A percentile compares a stretch with the other conserved stretches of the same genome.
Conservation (phyloP, 805 yeast species). For the Vanderwaltozyma verrucispora region DNA sequence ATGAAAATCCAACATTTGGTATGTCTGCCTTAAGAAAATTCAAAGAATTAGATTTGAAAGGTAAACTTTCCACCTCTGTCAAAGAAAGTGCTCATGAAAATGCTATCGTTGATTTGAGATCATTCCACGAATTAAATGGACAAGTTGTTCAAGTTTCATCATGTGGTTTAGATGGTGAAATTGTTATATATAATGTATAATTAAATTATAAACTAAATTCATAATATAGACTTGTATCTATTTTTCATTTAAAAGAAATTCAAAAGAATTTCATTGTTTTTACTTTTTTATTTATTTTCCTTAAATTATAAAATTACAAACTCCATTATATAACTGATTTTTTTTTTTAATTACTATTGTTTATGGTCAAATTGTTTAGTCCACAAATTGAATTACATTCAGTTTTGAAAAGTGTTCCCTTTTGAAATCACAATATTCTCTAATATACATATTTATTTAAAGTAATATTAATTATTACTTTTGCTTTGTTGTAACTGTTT, state of each 20-base stretch:
- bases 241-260: background rate
- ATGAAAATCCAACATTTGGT: slow-evolving; percentile 40
- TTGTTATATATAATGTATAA: slow-evolving; percentile 62
- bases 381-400: no score
- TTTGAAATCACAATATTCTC: no score
- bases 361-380: no score
- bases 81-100: slow-evolving; percentile 79
- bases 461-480: slow-evolving; percentile 5
- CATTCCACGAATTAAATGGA: slow-evolving; percentile 37
- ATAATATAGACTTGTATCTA: background rate
- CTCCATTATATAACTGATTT: no score
- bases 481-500: slow-evolving; percentile 22
- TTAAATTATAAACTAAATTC: background rate
- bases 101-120: slow-evolving; percentile 61
- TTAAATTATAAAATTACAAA: no score
- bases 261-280: no score
- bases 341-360: no score
- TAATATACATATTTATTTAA: background rate
- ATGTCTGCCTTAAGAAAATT: slow-evolving; percentile 86
- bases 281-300: no score
- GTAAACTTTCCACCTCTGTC: slow-evolving; percentile 46
- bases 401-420: no score
- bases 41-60: slow-evolving; percentile 91
- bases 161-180: slow-evolving; percentile 85
- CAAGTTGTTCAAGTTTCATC: slow-evolving; percentile 54